Base-by-base conservation (phyloP, 495 filamentous ascomycete genomes). In the Geopyxis carbonaria region DNA sequence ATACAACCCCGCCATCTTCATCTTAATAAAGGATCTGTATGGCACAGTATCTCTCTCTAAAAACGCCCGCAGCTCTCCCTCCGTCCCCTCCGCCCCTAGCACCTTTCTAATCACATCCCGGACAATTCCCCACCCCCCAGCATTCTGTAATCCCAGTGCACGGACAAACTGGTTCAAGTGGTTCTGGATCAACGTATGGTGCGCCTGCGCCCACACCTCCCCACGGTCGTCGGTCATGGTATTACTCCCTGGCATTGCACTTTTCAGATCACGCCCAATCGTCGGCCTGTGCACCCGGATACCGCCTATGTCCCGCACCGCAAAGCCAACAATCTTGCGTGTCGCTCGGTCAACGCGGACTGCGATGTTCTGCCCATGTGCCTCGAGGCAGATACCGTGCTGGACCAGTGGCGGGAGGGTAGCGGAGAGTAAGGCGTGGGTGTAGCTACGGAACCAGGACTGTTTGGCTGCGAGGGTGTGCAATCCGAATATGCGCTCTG, bases 161-260 rank as follows among this genome's bases (percentile, higher is more conserved):
- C 16, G 31, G 16, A 34, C 20, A 6, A 34, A 34, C 6, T 34
- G 7, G 31, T 34, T 34, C 2, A 34, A 13, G 20, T 34, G 11
- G 7, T 34, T 34, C 31, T 34, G 7, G 20, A 34, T 34, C 16
- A 34, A 15, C 7, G 31, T 33, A 15, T 33, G 31, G 18, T 33
- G 14, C 10, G 31, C 31, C 31, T 33, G 10, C 14, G 31, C 10
- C 31, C 31, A 33, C 10, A 33, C 31, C 14, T 33, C 31, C 7
- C 18, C 9, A 7, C 10, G 7, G 18, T 33, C 31, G 6, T 33
- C 31, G 7, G 31, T 33, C 7, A 33, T 7, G 14, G 18, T 33
- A 7, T 9, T 11, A 15, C 7, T 8, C 6, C 31, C 31, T 8
- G 31, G 31, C 14, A 33, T 11, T 11, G 31, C 31, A 7, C 9